phyloP scores from a whole-genome alignment of 2,329 filamentous ascomycete genomes.

The Atkinsonella hypoxylon region DNA sequence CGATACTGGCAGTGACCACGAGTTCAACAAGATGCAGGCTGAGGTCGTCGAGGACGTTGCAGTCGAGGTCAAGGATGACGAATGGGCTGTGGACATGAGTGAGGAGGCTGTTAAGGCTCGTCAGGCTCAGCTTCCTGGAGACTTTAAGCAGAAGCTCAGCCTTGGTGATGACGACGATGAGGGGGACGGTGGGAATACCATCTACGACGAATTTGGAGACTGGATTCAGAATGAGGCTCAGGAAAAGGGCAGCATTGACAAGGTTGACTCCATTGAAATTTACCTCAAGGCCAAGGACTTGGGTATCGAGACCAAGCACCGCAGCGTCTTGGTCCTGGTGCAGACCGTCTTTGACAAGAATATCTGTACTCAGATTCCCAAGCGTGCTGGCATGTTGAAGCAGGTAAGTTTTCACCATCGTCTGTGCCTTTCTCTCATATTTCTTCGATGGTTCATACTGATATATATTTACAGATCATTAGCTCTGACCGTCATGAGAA shows the following conservation, averaged over 20 bases:
- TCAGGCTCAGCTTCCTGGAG: constrained; percentile 82
- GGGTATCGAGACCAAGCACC: constrained; percentile 89
- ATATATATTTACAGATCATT: constrained; percentile 27
- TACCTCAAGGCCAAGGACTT: constrained; percentile 96
- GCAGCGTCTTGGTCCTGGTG: constrained; percentile 79
- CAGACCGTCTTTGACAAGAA: constrained; percentile 90
- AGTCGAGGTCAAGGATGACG: constrained; percentile 63
- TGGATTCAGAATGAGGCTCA: constrained; percentile 74
- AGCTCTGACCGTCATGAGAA: constrained; percentile 91
- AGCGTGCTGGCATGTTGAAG: constrained; percentile 78
- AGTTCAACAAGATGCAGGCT: constrained; percentile 72
- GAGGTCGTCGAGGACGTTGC: constrained; percentile 36
- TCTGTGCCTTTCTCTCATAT: not conserved
- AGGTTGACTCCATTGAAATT: constrained; percentile 79
- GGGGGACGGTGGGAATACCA: constrained; percentile 61
- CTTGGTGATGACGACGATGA: constrained; percentile 75
- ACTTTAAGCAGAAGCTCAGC: constrained; percentile 85
- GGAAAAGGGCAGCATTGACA: constrained; percentile 60
- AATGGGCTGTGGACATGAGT: constrained; percentile 96
- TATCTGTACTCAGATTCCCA: constrained; percentile 76
- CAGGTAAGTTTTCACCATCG: constrained; percentile 43
- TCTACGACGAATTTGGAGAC: constrained; percentile 83
- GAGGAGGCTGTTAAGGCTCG: constrained; percentile 91
- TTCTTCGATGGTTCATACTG: not conserved
- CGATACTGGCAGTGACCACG: constrained; percentile 78